These are phyloP conservation scores for Fagopyrum tataricum DNA, from an alignment of 148 eudicot genomes.

Conservation along the genomic window DNA sequence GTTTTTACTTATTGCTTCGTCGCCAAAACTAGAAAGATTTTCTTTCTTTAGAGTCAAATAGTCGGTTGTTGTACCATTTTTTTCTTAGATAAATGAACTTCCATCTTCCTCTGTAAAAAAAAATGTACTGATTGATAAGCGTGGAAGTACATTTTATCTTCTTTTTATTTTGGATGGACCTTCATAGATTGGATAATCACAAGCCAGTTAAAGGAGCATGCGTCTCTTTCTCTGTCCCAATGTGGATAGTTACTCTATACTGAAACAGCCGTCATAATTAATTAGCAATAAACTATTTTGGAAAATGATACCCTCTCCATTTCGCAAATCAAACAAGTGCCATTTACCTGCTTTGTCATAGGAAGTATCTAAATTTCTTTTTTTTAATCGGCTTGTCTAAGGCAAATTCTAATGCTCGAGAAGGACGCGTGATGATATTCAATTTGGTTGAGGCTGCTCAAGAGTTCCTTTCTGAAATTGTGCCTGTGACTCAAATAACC, in stretches of 20 bases:
- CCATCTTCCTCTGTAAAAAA: no score
- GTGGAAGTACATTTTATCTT: no score
- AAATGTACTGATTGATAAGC: no score
- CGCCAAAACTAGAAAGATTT: no score
- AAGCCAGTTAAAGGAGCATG: not conserved
- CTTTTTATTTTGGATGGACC: no score
- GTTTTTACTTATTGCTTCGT: no score
- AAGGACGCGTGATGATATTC: constrained; percentile 98
- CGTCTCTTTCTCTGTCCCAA: not conserved
- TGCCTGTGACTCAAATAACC: constrained; percentile 39
- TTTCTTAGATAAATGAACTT: no score
- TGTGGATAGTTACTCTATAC: not conserved
- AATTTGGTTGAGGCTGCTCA: constrained; percentile 99
- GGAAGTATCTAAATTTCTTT: not conserved
- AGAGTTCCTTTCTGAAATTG: constrained; percentile 92
- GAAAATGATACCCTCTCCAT: not conserved
- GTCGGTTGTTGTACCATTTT: no score
- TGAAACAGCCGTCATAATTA: not conserved
- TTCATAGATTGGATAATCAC: not conserved
- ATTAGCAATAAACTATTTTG: not conserved
- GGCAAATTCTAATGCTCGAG: constrained; percentile 97
- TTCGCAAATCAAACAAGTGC: not conserved
- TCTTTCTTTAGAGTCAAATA: no score
- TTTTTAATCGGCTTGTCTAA: constrained; percentile 22
- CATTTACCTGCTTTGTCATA: not conserved